These are phyloP conservation scores for Marasmius tenuissimus DNA, from an alignment of 1,284 basidiomycete species.

Conservation along the genomic window DNA sequence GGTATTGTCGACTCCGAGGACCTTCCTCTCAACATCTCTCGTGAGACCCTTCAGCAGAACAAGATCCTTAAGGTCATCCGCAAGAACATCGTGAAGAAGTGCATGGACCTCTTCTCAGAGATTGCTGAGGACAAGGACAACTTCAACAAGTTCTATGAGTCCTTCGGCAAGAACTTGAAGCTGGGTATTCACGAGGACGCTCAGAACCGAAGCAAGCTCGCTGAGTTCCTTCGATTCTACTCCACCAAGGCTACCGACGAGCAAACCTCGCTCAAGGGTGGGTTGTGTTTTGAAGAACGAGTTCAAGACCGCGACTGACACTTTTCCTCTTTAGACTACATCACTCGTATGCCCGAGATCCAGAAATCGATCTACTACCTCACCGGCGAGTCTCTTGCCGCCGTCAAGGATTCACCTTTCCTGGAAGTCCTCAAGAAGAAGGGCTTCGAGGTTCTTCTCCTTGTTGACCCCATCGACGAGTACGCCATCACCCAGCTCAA, in stretches of 20 bases:
- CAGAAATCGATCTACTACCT: slow-evolving; percentile 99
- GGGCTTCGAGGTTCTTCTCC: slow-evolving; percentile 97
- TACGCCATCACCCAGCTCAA: slow-evolving; percentile 98
- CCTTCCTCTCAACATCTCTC: slow-evolving; percentile 99
- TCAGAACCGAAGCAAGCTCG: slow-evolving; percentile 98
- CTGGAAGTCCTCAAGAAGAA: slow-evolving; percentile 99
- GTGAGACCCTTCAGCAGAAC: slow-evolving; percentile 99
- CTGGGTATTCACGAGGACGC: slow-evolving; percentile 99
- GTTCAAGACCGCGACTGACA: slow-evolving; percentile 4
- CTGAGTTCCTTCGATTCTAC: slow-evolving; percentile 99
- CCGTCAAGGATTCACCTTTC: slow-evolving; percentile 96
- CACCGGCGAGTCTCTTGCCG: slow-evolving; percentile 94
- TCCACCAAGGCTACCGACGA: slow-evolving; percentile 96
- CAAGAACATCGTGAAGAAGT: slow-evolving; percentile 99
- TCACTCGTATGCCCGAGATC: slow-evolving; percentile 98
- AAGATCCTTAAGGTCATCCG: slow-evolving; percentile 99
- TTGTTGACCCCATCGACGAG: slow-evolving; percentile 98
- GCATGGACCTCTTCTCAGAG: slow-evolving; percentile 92
- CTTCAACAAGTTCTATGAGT: slow-evolving; percentile 96
- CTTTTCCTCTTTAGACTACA: slow-evolving; percentile 73
- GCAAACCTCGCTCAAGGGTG: slow-evolving; percentile 91
- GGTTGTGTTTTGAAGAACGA: slow-evolving; percentile 20
- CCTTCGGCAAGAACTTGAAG: slow-evolving; percentile 97
- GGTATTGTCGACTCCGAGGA: slow-evolving; percentile 99
- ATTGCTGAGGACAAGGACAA: slow-evolving; percentile 99